Evolutionary conservation across 371 early-diverging fungal species (phyloP), one percentile per base, ranked within the genome.

Genomic region (Batrachochytrium dendrobatidis): DNA sequence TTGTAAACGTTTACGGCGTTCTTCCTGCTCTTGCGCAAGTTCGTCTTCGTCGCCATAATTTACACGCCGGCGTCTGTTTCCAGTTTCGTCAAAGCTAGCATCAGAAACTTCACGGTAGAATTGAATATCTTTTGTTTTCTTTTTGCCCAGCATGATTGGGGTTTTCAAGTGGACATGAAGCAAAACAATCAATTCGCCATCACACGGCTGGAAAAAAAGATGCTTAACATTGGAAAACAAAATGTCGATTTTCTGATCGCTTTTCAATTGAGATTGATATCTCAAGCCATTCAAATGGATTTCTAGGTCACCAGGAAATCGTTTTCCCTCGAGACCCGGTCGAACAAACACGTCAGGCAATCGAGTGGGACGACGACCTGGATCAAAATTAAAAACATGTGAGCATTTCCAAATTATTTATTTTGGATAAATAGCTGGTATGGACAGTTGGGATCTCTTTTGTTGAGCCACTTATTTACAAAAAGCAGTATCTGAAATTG

Each of bases 81-180:
- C 92, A 12, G 99, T 99, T 73, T 99, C 99, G 70, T 99, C 98
- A 66, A 88, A 94, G 58, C 85, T 84, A 1, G 89, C 91, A 60
- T 94, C 96, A 1, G 92, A 84, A 1, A 94, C 97, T 68, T 99
- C 99, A 62, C 94, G 89, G 69, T 92, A 98, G 79, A 99, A 99
- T 81, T 99, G 99, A 43, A 99, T 86, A 70, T 99, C 99, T 65
- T 89, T 88, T 1, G 94, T 95, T 77, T 99, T 99, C 80, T 93
- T 95, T 73, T 94, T 95, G 53, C 95, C 95, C 70, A 98, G 84
- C 84, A 98, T 86, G 60, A 99, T 91, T 1, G 98, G 95, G 72
- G 94, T 87, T 67, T 90, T 90, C 57, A 99, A 84, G 58, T 98
- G 97, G 34, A 98, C 80, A 66, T 99, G 99, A 48, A 99, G 73